Evolutionary conservation across 768 basidiomycete genomes (phyloP), one percentile per base, ranked within the genome.

Genomic region (Lactarius quietus): DNA sequence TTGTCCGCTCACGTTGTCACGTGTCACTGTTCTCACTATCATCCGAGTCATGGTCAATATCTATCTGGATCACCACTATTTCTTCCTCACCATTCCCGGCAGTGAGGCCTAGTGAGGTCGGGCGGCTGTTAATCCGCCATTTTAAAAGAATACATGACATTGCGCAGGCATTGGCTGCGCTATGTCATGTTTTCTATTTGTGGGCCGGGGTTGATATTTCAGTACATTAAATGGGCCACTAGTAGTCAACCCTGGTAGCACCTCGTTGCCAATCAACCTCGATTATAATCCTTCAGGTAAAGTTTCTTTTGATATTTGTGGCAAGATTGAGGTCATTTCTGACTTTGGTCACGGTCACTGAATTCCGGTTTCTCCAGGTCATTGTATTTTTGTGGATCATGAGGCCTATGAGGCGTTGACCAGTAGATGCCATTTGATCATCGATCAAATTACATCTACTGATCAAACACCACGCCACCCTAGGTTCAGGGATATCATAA

Each of bases 151-250:
- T n/a, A n/a, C n/a, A n/a, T n/a, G n/a, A n/a, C n/a, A n/a, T n/a
- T n/a, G n/a, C n/a, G n/a, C n/a, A n/a, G n/a, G n/a, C n/a, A n/a
- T n/a, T 61, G 48, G 51, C 17, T 61, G 7, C 36, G 51, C 1
- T 61, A 29, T 39, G 51, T 61, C n/a, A 53, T 61, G 51, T 61
- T 52, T 6, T 5, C 35, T 10, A 53, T 61, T 29, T 60, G 59
- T 51, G 59, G 59, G 28, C 14, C 48, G 20, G 20, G 41, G 41
- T 20, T 3, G 20, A 3, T 20, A 20, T 3, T 45, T 51, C 39
- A 18, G 9, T 3, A 61, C 51, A 39, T 36, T 28, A 3, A 3
- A 29, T 6, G 60, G 52, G n/a, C 14, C 33, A 1, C n/a, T 12
- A 31, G 8, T 14, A 31, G 29, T 54, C 28, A 29, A 54, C 17